phyloP scores from a whole-genome alignment of 1,139 yeast genomes.

The Saccharomyces hybrid region DNA sequence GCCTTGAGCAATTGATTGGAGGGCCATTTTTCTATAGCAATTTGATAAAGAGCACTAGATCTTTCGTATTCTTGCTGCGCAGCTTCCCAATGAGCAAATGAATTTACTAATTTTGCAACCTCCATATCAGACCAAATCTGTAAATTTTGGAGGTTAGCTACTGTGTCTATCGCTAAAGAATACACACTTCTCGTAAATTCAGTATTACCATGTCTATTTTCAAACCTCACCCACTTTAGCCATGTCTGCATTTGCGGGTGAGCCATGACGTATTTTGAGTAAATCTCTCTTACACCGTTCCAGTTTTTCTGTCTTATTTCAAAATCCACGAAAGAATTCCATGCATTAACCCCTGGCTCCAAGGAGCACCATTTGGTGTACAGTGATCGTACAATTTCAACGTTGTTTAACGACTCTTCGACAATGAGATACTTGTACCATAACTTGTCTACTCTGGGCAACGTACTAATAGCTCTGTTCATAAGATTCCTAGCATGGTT shows the following conservation, averaged over 20 bases:
- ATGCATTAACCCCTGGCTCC: slow-evolving; percentile 53
- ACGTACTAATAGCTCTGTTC: slow-evolving; percentile 64
- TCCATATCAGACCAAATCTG: slow-evolving; percentile 21
- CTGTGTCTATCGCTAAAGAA: slow-evolving; percentile 56
- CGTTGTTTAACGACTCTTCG: slow-evolving; percentile 71
- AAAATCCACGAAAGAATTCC: slow-evolving; percentile 70
- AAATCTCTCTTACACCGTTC: slow-evolving; percentile 51
- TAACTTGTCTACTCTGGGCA: slow-evolving; percentile 76
- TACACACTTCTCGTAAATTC: slow-evolving; percentile 54
- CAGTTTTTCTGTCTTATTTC: slow-evolving; percentile 56
- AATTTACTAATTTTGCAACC: slow-evolving; percentile 32
- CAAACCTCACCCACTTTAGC: slow-evolving; percentile 58
- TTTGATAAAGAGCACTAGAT: slow-evolving; percentile 53
- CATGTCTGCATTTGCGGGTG: slow-evolving; percentile 55
- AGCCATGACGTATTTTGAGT: slow-evolving; percentile 46
- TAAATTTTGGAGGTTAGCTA: slow-evolving; percentile 29
- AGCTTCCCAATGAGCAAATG: slow-evolving; percentile 74
- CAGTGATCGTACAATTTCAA: slow-evolving; percentile 53
- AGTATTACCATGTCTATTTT: slow-evolving; percentile 44
- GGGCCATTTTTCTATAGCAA: slow-evolving; percentile 38
- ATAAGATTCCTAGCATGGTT: slow-evolving; percentile 85
- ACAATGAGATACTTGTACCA: slow-evolving; percentile 81
- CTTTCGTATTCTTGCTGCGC: slow-evolving; percentile 57
- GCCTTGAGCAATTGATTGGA: slow-evolving; percentile 39
- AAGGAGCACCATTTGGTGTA: slow-evolving; percentile 79